phyloP scores from a whole-genome alignment of 345 rosid species.

The Capsella bursapastoris region DNA sequence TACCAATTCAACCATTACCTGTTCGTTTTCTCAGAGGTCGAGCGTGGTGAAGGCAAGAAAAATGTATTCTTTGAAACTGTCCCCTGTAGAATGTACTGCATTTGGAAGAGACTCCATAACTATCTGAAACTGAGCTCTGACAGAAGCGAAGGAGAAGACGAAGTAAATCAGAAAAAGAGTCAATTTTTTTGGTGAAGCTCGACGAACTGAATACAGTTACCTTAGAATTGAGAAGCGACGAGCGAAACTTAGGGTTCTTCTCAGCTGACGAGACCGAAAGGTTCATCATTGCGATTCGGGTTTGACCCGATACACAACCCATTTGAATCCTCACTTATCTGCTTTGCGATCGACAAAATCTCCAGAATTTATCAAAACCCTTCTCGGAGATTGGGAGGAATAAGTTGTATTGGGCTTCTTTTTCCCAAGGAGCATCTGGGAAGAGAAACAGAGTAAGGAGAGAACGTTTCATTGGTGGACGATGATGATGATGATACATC shows the following conservation, averaged over 20 bases:
- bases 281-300: slow-evolving; percentile 42
- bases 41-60: slow-evolving; percentile 36
- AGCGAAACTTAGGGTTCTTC: slow-evolving; percentile 37
- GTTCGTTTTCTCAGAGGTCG: slow-evolving; percentile 40
- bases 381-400: background rate
- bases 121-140: slow-evolving; percentile 57
- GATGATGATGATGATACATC: slow-evolving; percentile 3
- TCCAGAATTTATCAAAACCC: background rate
- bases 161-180: background rate
- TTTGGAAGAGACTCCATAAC: slow-evolving; percentile 51
- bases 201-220: slow-evolving; percentile 14
- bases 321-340: slow-evolving; percentile 1
- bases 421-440: background rate
- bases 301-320: slow-evolving; percentile 49
- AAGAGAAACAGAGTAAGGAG: background rate
- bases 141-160: slow-evolving; percentile 1
- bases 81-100: slow-evolving; percentile 53
- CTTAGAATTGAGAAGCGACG: slow-evolving; percentile 50
- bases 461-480: slow-evolving; percentile 25
- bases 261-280: slow-evolving; percentile 43
- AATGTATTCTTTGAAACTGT: slow-evolving; percentile 45
- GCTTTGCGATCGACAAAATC: background rate
- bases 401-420: background rate
- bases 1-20: slow-evolving; percentile 40
- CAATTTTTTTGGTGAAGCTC: background rate